Evolutionary conservation across 2,329 filamentous ascomycete genomes (phyloP).

Genomic region (Onygenales sp.): DNA sequence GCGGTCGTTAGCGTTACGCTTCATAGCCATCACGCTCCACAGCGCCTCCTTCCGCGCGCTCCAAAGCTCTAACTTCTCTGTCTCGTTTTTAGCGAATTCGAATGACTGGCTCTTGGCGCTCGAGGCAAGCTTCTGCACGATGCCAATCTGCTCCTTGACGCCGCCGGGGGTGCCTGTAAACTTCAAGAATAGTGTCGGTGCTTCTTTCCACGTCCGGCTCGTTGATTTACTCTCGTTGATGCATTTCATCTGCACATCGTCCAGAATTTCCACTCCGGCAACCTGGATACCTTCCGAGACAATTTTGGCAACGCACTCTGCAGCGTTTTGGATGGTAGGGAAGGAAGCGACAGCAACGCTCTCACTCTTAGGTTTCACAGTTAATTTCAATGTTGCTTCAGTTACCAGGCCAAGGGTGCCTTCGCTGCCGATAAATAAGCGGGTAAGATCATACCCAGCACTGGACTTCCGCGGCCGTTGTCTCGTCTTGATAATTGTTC

Average conservation of each 20-base stretch:
- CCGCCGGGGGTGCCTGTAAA: conserved; percentile 56
- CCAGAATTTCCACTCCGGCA: conserved; percentile 84
- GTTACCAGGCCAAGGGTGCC: conserved; percentile 86
- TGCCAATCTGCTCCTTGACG: conserved; percentile 54
- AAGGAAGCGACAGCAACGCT: conserved; percentile 71
- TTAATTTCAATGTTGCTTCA: conserved; percentile 80
- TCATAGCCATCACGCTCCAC: conserved; percentile 62
- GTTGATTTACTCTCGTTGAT: conserved; percentile 47
- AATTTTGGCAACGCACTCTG: conserved; percentile 69
- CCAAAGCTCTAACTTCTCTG: conserved; percentile 63
- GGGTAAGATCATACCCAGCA: conserved; percentile 84
- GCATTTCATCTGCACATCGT: conserved; percentile 78
- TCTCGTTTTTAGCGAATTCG: conserved; percentile 55
- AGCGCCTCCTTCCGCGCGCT: conserved; percentile 65
- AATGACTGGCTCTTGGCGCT: conserved; percentile 49
- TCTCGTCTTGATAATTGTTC: conserved; percentile 79
- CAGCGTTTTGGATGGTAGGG: conserved; percentile 56
- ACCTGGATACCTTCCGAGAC: conserved; percentile 74
- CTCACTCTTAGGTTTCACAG: conserved; percentile 67
- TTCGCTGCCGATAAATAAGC: conserved; percentile 82
- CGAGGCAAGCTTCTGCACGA: conserved; percentile 52
- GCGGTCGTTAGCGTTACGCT: conserved; percentile 47
- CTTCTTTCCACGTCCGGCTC: conserved; percentile 53
- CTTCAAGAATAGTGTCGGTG: conserved; percentile 66
- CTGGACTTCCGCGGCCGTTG: conserved; percentile 83